Conservation (phyloP, 225 moss, liverwort and hornwort species). For the Asterella californica region DNA sequence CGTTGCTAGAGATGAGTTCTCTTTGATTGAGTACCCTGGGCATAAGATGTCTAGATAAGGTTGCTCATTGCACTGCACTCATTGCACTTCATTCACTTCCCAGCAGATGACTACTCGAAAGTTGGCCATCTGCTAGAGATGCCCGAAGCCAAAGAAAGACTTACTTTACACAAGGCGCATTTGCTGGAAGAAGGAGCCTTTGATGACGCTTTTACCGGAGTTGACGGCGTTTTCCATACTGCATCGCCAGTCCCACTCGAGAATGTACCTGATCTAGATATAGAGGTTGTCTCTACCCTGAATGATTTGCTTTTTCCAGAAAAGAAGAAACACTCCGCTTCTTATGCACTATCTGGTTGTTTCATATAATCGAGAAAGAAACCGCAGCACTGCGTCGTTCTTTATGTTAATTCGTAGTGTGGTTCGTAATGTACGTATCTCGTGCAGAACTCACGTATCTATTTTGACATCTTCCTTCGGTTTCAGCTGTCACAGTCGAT, state of each 20-base stretch:
- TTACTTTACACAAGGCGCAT: slow-evolving; percentile 36
- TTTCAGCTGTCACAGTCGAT: slow-evolving; percentile 45
- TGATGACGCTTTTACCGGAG: slow-evolving; percentile 29
- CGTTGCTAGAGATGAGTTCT: background rate
- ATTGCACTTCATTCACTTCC: background rate
- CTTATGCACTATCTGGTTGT: too few species aligned
- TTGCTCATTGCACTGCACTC: background rate
- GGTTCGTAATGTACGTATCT: too few species aligned
- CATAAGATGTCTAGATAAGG: background rate
- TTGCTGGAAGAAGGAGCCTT: slow-evolving; percentile 41
- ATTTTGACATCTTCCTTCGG: slow-evolving; percentile 21
- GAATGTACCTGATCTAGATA: slow-evolving; percentile 12
- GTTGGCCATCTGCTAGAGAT: slow-evolving; percentile 29
- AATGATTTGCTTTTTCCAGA: background rate
- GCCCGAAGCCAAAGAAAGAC: slow-evolving; percentile 41
- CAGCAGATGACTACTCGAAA: slow-evolving; percentile 9
- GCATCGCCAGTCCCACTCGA: slow-evolving; percentile 26
- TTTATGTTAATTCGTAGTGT: too few species aligned
- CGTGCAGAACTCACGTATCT: too few species aligned
- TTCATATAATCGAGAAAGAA: background rate
- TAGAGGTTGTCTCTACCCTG: slow-evolving; percentile 24
- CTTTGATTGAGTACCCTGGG: background rate
- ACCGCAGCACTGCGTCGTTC: slow-evolving; percentile 31
- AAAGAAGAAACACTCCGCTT: slow-evolving; percentile 4
- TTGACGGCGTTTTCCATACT: slow-evolving; percentile 42